These are phyloP conservation scores for Taphrina pruni DNA, from an alignment of 1,139 yeast species.

Conservation along the genomic window DNA sequence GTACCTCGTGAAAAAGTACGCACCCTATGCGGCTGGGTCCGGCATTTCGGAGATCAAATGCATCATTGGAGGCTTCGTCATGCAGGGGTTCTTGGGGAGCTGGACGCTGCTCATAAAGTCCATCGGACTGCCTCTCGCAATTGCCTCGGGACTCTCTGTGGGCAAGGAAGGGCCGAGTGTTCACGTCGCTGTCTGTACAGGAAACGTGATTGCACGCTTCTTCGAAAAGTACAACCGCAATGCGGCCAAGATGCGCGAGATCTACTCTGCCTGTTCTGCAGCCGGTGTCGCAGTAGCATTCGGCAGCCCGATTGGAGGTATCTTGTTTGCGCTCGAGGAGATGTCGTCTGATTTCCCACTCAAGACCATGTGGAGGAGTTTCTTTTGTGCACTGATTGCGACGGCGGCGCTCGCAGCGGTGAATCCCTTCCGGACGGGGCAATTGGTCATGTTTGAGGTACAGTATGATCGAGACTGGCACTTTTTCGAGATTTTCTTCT, in stretches of 20 bases:
- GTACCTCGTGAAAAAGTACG: slow-evolving; percentile 67
- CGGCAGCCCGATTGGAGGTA: slow-evolving; percentile 78
- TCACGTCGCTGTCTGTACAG: slow-evolving; percentile 84
- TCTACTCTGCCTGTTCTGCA: slow-evolving; percentile 77
- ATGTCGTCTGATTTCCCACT: slow-evolving; percentile 73
- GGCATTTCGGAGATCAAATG: slow-evolving; percentile 97
- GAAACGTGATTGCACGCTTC: slow-evolving; percentile 66
- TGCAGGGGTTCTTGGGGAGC: slow-evolving; percentile 77
- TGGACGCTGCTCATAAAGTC: slow-evolving; percentile 77
- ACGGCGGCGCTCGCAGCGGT: slow-evolving; percentile 68
- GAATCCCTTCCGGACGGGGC: slow-evolving; percentile 94
- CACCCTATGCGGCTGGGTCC: slow-evolving; percentile 95
- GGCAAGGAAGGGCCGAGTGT: slow-evolving; percentile 90
- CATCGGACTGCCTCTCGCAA: slow-evolving; percentile 81
- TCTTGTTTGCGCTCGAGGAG: slow-evolving; percentile 73
- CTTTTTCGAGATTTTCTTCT: slow-evolving; percentile 80
- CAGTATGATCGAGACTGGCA: slow-evolving; percentile 86
- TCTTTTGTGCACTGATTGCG: slow-evolving; percentile 88
- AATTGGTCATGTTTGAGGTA: slow-evolving; percentile 88
- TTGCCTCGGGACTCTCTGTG: slow-evolving; percentile 77
- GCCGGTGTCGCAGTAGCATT: slow-evolving; percentile 79
- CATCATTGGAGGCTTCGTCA: slow-evolving; percentile 86
- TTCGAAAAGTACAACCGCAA: slow-evolving; percentile 57
- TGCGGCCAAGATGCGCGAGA: slow-evolving; percentile 58
- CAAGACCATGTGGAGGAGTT: slow-evolving; percentile 86